A percentile compares a stretch with the other conserved stretches of the same genome.
phyloP scores from a whole-genome alignment of 2,329 filamentous ascomycete species.

The Ilyonectria robusta region DNA sequence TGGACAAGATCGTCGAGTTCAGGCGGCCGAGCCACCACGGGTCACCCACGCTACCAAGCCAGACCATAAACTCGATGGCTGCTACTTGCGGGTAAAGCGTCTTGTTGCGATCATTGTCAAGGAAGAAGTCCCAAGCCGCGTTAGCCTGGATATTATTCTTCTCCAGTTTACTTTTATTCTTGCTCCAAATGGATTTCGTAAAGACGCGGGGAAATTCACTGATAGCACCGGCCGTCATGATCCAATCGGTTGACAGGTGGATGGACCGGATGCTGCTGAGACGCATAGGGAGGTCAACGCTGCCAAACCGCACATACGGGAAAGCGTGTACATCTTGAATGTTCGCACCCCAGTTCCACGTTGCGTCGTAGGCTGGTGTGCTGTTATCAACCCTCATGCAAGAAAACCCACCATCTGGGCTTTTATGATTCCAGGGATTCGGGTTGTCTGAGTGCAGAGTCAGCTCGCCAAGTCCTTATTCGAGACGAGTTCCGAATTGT shows the following conservation, averaged over 20 bases:
- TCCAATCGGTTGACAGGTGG: slow-evolving; percentile 42
- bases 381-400: slow-evolving; percentile 45
- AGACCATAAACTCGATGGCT: slow-evolving; percentile 44
- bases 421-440: slow-evolving; percentile 47
- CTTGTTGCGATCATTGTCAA: slow-evolving; percentile 42
- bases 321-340: slow-evolving; percentile 47
- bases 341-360: slow-evolving; percentile 43
- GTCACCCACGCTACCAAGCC: slow-evolving; percentile 44
- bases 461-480: neutral
- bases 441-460: slow-evolving; percentile 39
- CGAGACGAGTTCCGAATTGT: no score
- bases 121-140: slow-evolving; percentile 48
- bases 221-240: slow-evolving; percentile 36
- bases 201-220: slow-evolving; percentile 31
- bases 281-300: slow-evolving; percentile 36
- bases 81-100: slow-evolving; percentile 42
- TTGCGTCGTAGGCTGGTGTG: slow-evolving; percentile 40
- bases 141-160: slow-evolving; percentile 33
- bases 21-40: slow-evolving; percentile 45
- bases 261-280: slow-evolving; percentile 40
- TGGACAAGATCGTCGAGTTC: slow-evolving; percentile 38
- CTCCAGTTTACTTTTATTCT: slow-evolving; percentile 36
- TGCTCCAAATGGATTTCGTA: slow-evolving; percentile 21
- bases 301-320: slow-evolving; percentile 43
- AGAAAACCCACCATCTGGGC: slow-evolving; percentile 40